Conservation (phyloP, 495 filamentous ascomycete species). For the Xylaria flabelliformis region DNA sequence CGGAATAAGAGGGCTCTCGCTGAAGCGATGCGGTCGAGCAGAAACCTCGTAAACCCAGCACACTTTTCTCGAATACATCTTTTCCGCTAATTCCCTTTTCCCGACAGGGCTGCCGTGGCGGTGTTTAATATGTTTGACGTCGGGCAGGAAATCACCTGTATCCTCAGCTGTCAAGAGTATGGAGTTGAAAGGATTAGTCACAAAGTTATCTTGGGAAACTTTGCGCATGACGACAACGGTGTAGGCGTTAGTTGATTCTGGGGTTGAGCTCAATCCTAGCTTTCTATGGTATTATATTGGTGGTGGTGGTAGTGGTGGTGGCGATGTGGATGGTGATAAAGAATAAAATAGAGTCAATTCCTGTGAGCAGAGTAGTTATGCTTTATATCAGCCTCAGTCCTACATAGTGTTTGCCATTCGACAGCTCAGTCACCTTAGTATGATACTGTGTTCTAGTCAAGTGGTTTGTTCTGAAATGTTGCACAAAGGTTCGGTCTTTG, state of each 20-base stretch:
- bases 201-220: background rate
- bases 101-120: background rate
- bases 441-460: background rate
- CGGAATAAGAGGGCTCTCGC: background rate
- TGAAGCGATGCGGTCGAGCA: constrained; percentile 2
- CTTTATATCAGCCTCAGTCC: background rate
- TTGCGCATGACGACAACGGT: background rate
- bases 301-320: background rate
- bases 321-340: background rate
- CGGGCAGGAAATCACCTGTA: background rate
- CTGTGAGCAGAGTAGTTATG: background rate
- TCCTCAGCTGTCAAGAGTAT: background rate
- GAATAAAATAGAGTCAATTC: background rate
- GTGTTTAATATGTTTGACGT: background rate
- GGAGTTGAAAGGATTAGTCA: background rate
- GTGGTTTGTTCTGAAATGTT: background rate
- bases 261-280: background rate
- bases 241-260: background rate
- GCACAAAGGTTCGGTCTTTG: background rate
- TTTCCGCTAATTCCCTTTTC: background rate
- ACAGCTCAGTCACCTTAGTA: background rate
- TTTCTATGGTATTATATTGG: background rate
- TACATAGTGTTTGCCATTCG: background rate
- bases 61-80: background rate
- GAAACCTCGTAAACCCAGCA: background rate